These are phyloP conservation scores for Kwoniella heveanensis DNA, from an alignment of 768 basidiomycete genomes.

Conservation along the genomic window DNA sequence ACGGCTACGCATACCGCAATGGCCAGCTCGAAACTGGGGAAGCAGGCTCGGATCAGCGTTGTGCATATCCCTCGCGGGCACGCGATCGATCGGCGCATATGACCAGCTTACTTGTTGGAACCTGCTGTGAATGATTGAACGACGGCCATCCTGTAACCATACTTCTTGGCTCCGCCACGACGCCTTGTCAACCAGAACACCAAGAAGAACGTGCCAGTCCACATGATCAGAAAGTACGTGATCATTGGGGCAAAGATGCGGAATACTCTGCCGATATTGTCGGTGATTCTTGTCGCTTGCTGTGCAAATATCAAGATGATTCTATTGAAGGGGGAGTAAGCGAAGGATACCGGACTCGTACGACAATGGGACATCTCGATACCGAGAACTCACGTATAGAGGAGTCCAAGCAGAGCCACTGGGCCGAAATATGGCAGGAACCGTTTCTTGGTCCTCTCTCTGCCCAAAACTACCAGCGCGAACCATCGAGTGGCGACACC, in stretches of 20 bases:
- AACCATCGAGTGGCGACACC: constrained; percentile 70
- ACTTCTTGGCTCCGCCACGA: constrained; percentile 49
- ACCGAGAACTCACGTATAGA: constrained; percentile 70
- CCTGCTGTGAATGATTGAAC: constrained; percentile 78
- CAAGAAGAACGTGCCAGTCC: constrained; percentile 66
- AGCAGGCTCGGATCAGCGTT: no score
- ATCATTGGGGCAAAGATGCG: constrained; percentile 78
- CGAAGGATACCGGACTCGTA: no score
- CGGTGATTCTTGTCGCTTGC: constrained; percentile 66
- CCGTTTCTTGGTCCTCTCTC: constrained; percentile 61
- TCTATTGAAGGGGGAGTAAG: no score
- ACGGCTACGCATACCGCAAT: constrained; percentile 79
- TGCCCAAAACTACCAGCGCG: constrained; percentile 60
- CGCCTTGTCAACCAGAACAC: constrained; percentile 61
- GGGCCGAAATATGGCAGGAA: constrained; percentile 75
- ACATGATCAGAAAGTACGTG: constrained; percentile 75
- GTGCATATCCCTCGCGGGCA: no score
- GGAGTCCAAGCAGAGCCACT: constrained; percentile 70
- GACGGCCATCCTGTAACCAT: constrained; percentile 71
- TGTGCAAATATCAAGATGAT: constrained; percentile 56
- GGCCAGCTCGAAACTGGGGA: constrained; percentile 69
- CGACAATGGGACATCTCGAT: no score
- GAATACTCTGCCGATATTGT: constrained; percentile 75
- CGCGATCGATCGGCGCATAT: no score
- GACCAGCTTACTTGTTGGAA: constrained; percentile 78